Evolutionary conservation across 768 basidiomycete species (phyloP).

Genomic region (Coprinopsis cinerea): DNA sequence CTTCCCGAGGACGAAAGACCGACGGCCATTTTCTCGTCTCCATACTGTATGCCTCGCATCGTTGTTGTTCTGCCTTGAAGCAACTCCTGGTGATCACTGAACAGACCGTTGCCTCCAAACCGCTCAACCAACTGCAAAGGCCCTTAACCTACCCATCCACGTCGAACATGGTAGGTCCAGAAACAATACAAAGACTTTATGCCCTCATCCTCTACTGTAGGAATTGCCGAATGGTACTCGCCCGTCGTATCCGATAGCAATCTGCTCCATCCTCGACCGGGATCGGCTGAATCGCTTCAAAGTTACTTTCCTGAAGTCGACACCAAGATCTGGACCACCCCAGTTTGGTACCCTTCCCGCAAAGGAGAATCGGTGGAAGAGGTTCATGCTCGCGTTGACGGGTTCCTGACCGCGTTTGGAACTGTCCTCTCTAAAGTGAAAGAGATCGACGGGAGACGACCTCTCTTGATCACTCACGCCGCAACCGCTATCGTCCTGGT

Average conservation of each 20-base stretch:
- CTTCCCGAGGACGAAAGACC: slow-evolving; percentile 64
- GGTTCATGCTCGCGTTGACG: slow-evolving; percentile 54
- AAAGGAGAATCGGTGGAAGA: slow-evolving; percentile 63
- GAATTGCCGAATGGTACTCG: slow-evolving; percentile 76
- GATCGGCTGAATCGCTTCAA: slow-evolving; percentile 45
- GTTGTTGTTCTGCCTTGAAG: neutral
- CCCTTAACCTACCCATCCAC: slow-evolving; percentile 62
- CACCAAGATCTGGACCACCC: slow-evolving; percentile 41
- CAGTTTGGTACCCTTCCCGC: slow-evolving; percentile 65
- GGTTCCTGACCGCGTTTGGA: slow-evolving; percentile 46
- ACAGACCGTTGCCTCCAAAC: slow-evolving; percentile 88
- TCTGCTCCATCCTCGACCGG: slow-evolving; percentile 66
- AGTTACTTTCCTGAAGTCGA: slow-evolving; percentile 58
- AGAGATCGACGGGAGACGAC: slow-evolving; percentile 25
- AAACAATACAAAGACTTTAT: neutral
- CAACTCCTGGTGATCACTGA: neutral
- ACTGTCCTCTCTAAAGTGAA: slow-evolving; percentile 46
- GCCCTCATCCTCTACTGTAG: slow-evolving; percentile 28
- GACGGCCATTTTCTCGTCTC: slow-evolving; percentile 78
- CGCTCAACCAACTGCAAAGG: slow-evolving; percentile 53
- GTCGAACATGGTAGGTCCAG: slow-evolving; percentile 64
- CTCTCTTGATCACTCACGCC: slow-evolving; percentile 64
- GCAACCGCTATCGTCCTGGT: slow-evolving; percentile 67
- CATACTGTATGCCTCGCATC: slow-evolving; percentile 52
- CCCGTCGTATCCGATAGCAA: slow-evolving; percentile 61